Conservation (phyloP, 73 alveolate genomes). For the Uronychia binucleata region DNA sequence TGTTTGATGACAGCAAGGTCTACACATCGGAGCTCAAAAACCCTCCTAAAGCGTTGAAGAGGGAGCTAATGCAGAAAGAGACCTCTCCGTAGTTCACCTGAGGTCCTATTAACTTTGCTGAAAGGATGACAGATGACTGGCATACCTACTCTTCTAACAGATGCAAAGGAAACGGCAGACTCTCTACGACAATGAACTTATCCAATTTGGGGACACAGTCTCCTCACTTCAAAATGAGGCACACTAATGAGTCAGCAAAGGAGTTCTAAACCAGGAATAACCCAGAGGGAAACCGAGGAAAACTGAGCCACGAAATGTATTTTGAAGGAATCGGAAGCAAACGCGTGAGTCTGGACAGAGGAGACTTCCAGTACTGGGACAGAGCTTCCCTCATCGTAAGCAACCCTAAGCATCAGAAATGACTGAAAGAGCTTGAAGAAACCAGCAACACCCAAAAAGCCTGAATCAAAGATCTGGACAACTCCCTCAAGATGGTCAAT, state of each 20-base stretch:
- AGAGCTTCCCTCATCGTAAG: neutral
- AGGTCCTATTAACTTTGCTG: neutral
- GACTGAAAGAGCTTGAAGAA: neutral
- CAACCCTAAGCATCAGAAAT: neutral
- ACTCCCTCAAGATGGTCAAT: neutral
- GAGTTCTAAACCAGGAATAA: no score
- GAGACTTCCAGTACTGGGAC: neutral
- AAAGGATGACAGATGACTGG: neutral
- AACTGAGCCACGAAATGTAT: neutral
- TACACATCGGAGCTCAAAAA: neutral
- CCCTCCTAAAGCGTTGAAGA: neutral
- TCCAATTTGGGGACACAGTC: no score
- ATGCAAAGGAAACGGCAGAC: neutral
- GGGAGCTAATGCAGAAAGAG: neutral
- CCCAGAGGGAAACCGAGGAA: no score
- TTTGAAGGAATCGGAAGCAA: neutral
- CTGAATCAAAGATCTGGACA: neutral
- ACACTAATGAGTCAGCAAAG: no score
- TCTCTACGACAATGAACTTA: no score
- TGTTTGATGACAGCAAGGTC: neutral
- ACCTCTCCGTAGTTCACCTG: neutral
- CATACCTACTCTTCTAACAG: neutral
- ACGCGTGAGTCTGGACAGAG: neutral
- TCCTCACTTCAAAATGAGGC: no score
- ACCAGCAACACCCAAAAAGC: neutral